Percentiles rank a stretch among this genome's conserved stretches.
These are phyloP conservation scores for Ceratocystis harringtonii DNA, from an alignment of 2,329 filamentous ascomycete genomes.

Conservation along the genomic window DNA sequence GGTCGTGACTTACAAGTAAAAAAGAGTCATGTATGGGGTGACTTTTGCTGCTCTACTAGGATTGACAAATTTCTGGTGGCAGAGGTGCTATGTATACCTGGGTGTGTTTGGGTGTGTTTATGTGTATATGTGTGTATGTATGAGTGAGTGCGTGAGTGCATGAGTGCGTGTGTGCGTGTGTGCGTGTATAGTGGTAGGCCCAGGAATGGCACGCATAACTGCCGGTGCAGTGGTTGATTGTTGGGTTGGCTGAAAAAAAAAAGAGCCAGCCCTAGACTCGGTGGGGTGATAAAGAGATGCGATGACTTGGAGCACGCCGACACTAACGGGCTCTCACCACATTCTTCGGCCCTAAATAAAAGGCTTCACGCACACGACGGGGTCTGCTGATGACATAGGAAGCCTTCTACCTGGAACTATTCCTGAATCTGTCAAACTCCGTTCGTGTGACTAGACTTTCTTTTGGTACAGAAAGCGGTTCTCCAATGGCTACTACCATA, in stretches of 20 bases:
- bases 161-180: background rate
- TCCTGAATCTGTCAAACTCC: constrained; percentile 2
- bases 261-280: background rate
- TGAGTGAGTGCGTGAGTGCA: no score
- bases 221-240: background rate
- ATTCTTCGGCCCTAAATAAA: background rate
- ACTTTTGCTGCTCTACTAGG: background rate
- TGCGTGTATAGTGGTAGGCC: background rate
- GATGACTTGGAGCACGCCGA: background rate
- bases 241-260: background rate
- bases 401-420: background rate
- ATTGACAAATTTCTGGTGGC: background rate
- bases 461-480: background rate
- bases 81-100: background rate
- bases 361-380: background rate
- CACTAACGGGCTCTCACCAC: background rate
- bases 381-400: background rate
- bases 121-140: background rate
- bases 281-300: background rate
- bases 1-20: background rate
- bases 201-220: background rate
- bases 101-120: background rate
- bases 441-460: background rate
- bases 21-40: background rate
- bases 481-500: background rate